Evolutionary conservation across 768 basidiomycete species (phyloP), one percentile per base, ranked within the genome.

Genomic region (Russula vinacea): DNA sequence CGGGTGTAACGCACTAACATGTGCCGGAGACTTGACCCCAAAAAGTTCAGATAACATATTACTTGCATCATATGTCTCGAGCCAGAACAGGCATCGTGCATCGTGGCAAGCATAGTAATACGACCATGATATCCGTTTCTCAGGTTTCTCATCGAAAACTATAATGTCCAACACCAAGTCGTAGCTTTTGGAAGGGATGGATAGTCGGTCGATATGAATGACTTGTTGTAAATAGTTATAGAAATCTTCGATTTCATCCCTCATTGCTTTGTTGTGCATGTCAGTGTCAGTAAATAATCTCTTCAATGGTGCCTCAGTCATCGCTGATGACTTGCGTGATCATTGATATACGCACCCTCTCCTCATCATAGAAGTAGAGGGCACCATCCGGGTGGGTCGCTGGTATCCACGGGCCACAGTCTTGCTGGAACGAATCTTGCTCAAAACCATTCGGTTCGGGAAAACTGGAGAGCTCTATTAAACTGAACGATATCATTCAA

Each of bases 61-160:
- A 0, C 64, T 45, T 0, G 78, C 76, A 0, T 78, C 70, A 62
- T 77, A 80, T 0, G 74, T 66, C 52, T 85, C 78, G 44, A 85
- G 60, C 78, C 82, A 87, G 66, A 86, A 87, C 10, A 86, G 71
- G 22, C 74, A 69, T 26, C 80, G 77, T 0, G 71, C 70, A 5
- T 66, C n/a, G 50, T 84, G 82, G 64, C 83, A 76, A 35, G 78
- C 81, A 57, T 80, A 82, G 68, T 84, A 85, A 68, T 85, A 85
- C 62, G 77, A 58, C 67, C 71, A 69, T 0, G 55, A 17, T 40
- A 63, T 47, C 45, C 81, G 78, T 19, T 75, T 68, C 26, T 76
- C 66, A 1, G n/a, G n/a, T n/a, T 65, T 29, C 29, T 29, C 44
- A 75, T 70, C 10, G n/a, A n/a, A n/a, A n/a, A 83, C 58, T 5